Conservation (phyloP, 1,284 basidiomycete genomes). For the Ganoderma resinaceum region DNA sequence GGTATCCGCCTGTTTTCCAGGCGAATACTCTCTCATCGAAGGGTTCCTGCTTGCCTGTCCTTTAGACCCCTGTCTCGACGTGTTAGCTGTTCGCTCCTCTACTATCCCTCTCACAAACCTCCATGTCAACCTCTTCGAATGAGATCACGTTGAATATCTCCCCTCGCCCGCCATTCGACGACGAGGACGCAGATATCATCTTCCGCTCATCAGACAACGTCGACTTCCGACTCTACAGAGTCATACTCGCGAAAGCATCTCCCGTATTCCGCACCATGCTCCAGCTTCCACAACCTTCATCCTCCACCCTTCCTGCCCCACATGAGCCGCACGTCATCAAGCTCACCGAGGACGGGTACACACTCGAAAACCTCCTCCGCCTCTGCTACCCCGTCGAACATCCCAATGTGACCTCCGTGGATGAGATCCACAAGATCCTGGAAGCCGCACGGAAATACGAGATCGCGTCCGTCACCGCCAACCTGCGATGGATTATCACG, state of each 20-base stretch:
- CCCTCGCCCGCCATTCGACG: conserved; percentile 18
- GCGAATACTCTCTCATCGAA: neutral
- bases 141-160: too few relatives aligned
- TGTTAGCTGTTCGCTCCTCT: neutral
- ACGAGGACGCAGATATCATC: conserved; percentile 21
- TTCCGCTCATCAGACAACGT: conserved; percentile 23
- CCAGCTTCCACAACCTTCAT: conserved; percentile 28
- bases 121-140: neutral
- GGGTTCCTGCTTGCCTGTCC: neutral
- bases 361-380: conserved; percentile 57
- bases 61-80: neutral
- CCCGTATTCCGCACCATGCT: conserved; percentile 33
- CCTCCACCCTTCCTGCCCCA: conserved; percentile 25
- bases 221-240: conserved; percentile 26
- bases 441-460: conserved; percentile 35
- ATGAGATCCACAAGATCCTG: conserved; percentile 16
- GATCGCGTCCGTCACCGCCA: conserved; percentile 10
- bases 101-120: neutral
- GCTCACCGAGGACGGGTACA: conserved; percentile 49
- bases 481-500: conserved; percentile 12
- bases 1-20: neutral
- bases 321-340: conserved; percentile 16
- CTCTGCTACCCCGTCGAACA: conserved; percentile 42
- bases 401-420: conserved; percentile 25
- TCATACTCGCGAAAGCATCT: conserved; percentile 23